Conservation (phyloP, 208 protist genomes). For the Leptomonas seymouri region DNA sequence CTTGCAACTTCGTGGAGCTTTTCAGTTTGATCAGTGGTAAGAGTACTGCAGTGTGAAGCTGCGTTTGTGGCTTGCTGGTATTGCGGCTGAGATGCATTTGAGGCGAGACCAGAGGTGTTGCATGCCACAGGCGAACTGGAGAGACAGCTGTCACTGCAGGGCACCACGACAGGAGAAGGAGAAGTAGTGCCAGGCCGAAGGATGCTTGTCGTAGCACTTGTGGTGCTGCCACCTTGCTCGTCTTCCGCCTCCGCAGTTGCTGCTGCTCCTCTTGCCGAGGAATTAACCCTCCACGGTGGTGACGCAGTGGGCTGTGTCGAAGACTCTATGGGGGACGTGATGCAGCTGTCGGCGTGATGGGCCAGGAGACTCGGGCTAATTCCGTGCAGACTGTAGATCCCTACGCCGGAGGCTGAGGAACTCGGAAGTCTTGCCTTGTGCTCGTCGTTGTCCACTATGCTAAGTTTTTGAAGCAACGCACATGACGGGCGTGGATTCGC, state of each 20-base stretch:
- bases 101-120: no score
- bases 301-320: background rate
- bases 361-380: conserved; percentile 8
- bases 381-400: background rate
- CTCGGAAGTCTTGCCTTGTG: background rate
- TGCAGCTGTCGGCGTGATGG: background rate
- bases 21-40: no score
- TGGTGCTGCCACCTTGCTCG: no score
- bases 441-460: background rate
- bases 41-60: no score
- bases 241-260: background rate
- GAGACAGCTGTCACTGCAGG: conserved; percentile 9
- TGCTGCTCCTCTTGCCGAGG: background rate
- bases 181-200: background rate
- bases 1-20: no score
- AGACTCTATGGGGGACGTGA: background rate
- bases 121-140: background rate
- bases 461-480: background rate
- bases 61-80: background rate
- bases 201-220: no score
- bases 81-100: background rate
- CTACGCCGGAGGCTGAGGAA: background rate
- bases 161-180: background rate
- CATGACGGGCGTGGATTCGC: background rate
- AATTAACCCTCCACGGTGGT: background rate